Evolutionary conservation across 257 asterid species (phyloP).

Genomic region (Jaltomata sinuosa): DNA sequence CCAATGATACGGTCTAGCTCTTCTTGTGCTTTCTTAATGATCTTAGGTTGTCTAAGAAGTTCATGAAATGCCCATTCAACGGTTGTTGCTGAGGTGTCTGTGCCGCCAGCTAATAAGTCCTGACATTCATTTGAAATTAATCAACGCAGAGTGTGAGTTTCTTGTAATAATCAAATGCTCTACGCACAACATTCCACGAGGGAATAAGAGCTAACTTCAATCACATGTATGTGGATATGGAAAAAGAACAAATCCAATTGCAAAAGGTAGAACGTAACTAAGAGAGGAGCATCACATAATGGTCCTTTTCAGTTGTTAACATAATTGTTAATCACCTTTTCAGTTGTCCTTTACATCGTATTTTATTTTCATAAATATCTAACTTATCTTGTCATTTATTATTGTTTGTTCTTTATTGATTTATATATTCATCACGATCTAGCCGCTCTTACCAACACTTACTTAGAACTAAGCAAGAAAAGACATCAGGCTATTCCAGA

Average conservation of each 20-base stretch:
- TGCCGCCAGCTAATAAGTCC: slow-evolving; percentile 10
- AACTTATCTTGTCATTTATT: no score
- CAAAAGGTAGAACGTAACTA: not conserved
- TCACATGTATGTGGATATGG: slow-evolving; percentile 6
- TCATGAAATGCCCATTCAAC: slow-evolving; percentile 16
- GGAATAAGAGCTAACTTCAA: slow-evolving; percentile 19
- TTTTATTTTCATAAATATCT: no score
- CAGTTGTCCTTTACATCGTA: no score
- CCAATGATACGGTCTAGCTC: slow-evolving; percentile 10
- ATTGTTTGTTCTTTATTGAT: no score
- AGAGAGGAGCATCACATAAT: no score
- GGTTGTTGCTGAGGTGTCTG: slow-evolving; percentile 14
- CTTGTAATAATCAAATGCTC: not conserved
- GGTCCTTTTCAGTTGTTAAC: no score
- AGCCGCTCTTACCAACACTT: no score
- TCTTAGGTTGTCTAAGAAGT: slow-evolving; percentile 6
- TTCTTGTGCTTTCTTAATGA: slow-evolving; percentile 11
- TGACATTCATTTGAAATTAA: not conserved
- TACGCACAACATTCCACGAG: slow-evolving; percentile 1
- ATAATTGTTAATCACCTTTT: no score
- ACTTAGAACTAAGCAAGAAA: no score
- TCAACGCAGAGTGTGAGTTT: no score
- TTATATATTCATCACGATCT: no score
- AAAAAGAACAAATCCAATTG: slow-evolving; percentile 12
- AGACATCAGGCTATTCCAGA: no score